These are phyloP conservation scores for Crithidia expoeki DNA, from an alignment of 208 protist genomes.

Conservation along the genomic window DNA sequence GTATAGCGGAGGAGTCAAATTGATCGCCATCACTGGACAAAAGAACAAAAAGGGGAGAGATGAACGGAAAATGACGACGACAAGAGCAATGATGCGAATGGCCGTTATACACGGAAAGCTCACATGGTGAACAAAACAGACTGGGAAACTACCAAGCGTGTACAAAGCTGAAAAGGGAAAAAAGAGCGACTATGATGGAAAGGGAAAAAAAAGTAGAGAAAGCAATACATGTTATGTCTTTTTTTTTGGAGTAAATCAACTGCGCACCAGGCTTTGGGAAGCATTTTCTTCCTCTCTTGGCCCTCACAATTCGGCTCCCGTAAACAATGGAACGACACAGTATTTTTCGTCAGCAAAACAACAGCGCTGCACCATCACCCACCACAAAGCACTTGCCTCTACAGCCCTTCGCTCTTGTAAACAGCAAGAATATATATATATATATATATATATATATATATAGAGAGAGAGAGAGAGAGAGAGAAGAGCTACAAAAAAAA, in stretches of 20 bases:
- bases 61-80: constrained; percentile 1
- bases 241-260: no score
- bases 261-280: no score
- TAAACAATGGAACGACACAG: no score
- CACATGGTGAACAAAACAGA: neutral
- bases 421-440: constrained; percentile 9
- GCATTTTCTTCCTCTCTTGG: neutral
- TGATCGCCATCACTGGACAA: neutral
- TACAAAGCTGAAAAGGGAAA: neutral
- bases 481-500: constrained; percentile 5
- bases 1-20: no score
- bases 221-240: constrained; percentile 1
- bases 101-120: neutral
- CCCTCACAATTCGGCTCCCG: no score
- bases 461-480: neutral
- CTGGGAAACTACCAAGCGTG: neutral
- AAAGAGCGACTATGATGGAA: constrained; percentile 6
- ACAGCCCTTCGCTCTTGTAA: constrained; percentile 9
- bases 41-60: neutral
- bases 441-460: constrained; percentile 16
- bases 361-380: neutral
- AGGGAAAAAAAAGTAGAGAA: constrained; percentile 3
- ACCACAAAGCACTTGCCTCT: neutral
- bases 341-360: neutral
- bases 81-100: no score